Evolutionary conservation across 2,329 filamentous ascomycete genomes (phyloP).

Genomic region (Dothidotthia symphoricarpi): DNA sequence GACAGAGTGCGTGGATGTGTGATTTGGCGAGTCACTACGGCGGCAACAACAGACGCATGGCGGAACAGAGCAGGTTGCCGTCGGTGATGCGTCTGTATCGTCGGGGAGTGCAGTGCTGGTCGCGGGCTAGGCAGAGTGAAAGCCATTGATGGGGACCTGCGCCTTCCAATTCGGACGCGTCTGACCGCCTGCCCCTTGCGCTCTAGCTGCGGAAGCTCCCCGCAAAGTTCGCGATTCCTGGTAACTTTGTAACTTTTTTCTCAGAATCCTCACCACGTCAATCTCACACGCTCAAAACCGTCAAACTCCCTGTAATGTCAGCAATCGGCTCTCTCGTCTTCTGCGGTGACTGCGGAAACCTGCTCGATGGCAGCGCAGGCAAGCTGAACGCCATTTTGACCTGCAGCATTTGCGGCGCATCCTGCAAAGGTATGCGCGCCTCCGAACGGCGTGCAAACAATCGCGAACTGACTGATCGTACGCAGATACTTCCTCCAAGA

Average conservation of each 20-base stretch:
- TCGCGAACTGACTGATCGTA: constrained; percentile 3
- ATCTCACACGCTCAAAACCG: constrained; percentile 1
- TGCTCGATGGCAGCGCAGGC: constrained; percentile 77
- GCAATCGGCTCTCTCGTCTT: constrained; percentile 89
- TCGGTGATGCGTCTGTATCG: constrained; percentile 5
- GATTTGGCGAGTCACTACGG: constrained; percentile 8
- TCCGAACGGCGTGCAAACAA: background rate
- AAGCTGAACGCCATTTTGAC: constrained; percentile 71
- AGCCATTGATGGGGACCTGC: background rate
- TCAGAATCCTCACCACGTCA: constrained; percentile 3
- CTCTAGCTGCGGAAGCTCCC: constrained; percentile 19
- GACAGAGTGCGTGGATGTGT: background rate
- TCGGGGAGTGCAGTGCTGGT: constrained; percentile 2
- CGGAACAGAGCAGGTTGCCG: background rate
- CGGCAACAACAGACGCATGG: constrained; percentile 15
- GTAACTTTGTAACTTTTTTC: constrained; percentile 26
- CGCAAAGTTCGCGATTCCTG: constrained; percentile 18
- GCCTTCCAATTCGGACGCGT: constrained; percentile 18
- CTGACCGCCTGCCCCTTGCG: constrained; percentile 27
- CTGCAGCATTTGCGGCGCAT: constrained; percentile 82
- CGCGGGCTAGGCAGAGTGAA: constrained; percentile 1
- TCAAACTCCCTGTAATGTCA: constrained; percentile 60
- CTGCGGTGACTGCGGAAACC: constrained; percentile 87
- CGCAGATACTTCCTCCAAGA: constrained; percentile 56
- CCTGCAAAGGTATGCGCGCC: constrained; percentile 68